Conservation (phyloP, 306 rosid species). For the Echinosophora koreensis region DNA sequence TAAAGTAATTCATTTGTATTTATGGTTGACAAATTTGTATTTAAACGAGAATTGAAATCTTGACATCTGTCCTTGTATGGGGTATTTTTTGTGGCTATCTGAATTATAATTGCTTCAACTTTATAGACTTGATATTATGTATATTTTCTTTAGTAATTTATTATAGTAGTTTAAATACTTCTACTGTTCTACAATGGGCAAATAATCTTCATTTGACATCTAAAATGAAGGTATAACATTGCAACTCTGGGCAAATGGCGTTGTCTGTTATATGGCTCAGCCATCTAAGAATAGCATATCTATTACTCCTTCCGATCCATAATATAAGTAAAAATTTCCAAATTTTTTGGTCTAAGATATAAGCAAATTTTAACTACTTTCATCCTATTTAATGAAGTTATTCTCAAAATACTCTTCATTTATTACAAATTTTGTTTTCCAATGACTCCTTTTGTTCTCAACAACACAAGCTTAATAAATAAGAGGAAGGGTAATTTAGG, state of each 20-base stretch:
- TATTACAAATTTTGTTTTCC: too few relatives aligned
- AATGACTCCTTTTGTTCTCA: too few relatives aligned
- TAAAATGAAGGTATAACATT: background rate
- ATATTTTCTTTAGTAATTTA: conserved; percentile 19
- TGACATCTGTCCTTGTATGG: background rate
- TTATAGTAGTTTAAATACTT: background rate
- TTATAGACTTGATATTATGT: background rate
- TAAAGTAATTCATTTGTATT: conserved; percentile 3
- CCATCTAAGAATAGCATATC: background rate
- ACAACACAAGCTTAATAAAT: too few relatives aligned
- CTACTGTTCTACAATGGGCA: background rate
- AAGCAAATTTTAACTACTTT: too few relatives aligned
- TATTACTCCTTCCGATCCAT: background rate
- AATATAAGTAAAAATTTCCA: too few relatives aligned
- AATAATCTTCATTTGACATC: too few relatives aligned
- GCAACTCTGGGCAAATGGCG: too few relatives aligned
- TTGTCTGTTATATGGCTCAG: background rate
- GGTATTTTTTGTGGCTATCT: background rate
- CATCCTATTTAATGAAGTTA: too few relatives aligned
- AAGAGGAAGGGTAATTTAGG: too few relatives aligned
- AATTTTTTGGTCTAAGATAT: too few relatives aligned
- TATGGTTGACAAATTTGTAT: conserved; percentile 5
- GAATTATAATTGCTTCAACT: conserved; percentile 11
- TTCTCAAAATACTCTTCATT: too few relatives aligned
- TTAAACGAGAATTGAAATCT: background rate